Evolutionary conservation across 1,284 basidiomycete genomes (phyloP).

Genomic region (Trichosporon sp.): DNA sequence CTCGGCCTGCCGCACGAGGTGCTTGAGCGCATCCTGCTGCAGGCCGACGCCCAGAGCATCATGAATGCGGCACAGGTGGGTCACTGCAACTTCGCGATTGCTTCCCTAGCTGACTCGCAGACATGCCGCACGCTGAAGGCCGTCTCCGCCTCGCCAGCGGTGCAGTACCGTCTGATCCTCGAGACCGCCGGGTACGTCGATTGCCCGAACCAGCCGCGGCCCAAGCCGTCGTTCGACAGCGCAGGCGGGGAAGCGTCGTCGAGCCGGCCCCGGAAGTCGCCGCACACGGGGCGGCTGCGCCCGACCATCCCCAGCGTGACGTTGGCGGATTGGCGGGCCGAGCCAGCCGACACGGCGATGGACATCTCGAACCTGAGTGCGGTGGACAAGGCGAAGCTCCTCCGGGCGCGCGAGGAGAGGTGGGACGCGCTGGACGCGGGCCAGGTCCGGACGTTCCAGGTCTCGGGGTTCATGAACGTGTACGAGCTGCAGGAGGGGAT

Average conservation of each 20-base stretch:
- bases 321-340: conserved; percentile 21
- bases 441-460: conserved; percentile 22
- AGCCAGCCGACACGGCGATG: conserved; percentile 10
- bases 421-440: conserved; percentile 32
- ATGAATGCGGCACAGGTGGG: background rate
- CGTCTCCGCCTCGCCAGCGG: background rate
- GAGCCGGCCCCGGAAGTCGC: conserved; percentile 13
- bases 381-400: conserved; percentile 27
- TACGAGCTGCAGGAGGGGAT: conserved; percentile 50
- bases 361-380: conserved; percentile 17
- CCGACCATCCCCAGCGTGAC: conserved; percentile 19
- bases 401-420: conserved; percentile 30
- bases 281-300: conserved; percentile 21
- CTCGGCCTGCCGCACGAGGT: conserved; percentile 10
- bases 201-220: conserved; percentile 1
- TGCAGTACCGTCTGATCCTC: conserved; percentile 9
- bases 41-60: background rate
- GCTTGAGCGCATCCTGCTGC: conserved; percentile 6
- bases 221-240: too few relatives aligned
- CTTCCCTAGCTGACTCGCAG: conserved; percentile 4
- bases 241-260: background rate
- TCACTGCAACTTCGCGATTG: background rate
- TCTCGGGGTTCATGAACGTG: conserved; percentile 40
- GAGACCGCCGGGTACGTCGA: conserved; percentile 8
- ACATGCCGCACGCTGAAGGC: conserved; percentile 6